These are phyloP conservation scores for Aspergillus phoenicis DNA, from an alignment of 2,329 filamentous ascomycete genomes.

Conservation along the genomic window DNA sequence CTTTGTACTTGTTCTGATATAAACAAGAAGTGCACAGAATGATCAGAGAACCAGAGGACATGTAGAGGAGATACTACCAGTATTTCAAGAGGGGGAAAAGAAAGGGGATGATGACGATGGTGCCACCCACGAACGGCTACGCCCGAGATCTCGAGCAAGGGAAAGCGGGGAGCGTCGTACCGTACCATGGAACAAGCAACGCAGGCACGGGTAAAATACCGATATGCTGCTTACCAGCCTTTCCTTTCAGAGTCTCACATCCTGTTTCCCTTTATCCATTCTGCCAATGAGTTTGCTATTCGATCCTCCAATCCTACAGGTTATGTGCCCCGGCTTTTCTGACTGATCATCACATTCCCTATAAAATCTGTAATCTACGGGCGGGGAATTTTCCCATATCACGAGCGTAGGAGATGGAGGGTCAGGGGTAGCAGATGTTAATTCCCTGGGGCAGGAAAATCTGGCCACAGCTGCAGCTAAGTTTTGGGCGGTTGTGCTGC, in stretches of 20 bases:
- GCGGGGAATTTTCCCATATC: background rate
- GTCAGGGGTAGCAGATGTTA: slow-evolving; percentile 9
- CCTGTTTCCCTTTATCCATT: too few relatives aligned
- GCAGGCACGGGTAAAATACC: slow-evolving; percentile 18
- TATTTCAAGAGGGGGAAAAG: background rate
- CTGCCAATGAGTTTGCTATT: too few relatives aligned
- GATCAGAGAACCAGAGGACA: slow-evolving; percentile 2
- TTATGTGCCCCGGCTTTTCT: slow-evolving; percentile 4
- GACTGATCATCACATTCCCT: too few relatives aligned
- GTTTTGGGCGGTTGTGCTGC: slow-evolving; percentile 16
- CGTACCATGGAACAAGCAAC: slow-evolving; percentile 27
- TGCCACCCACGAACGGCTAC: slow-evolving; percentile 27
- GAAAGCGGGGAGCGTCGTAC: slow-evolving; percentile 27
- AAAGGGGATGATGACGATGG: slow-evolving; percentile 19
- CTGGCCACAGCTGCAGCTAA: slow-evolving; percentile 23
- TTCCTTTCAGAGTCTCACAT: background rate
- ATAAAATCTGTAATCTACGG: background rate
- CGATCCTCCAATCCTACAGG: background rate
- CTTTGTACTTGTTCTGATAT: too few relatives aligned
- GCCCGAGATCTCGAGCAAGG: slow-evolving; percentile 32
- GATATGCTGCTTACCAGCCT: slow-evolving; percentile 3
- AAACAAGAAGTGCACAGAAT: background rate
- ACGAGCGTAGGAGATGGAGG: slow-evolving; percentile 5
- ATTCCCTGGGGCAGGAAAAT: slow-evolving; percentile 22
- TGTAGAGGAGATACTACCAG: background rate